A percentile compares a stretch with the other conserved stretches of the same genome.
These are phyloP conservation scores for Sherardia arvensis DNA, from an alignment of 257 asterid genomes.

Conservation along the genomic window DNA sequence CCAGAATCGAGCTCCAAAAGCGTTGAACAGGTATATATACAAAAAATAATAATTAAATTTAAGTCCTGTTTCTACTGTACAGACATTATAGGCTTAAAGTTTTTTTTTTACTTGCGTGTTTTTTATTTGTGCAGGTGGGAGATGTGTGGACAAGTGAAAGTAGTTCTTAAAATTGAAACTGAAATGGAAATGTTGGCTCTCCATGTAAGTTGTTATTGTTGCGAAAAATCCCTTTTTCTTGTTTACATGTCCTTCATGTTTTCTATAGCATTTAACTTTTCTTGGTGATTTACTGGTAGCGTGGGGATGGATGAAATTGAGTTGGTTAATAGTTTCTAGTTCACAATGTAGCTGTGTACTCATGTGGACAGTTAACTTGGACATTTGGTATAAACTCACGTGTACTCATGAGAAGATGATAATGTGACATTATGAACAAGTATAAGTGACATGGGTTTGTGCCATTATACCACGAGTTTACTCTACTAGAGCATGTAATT, in stretches of 20 bases:
- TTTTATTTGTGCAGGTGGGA: conserved; percentile 70
- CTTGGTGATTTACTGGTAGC: not conserved
- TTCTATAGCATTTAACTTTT: not conserved
- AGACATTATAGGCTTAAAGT: not conserved
- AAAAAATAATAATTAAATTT: not conserved
- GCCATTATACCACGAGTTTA: not conserved
- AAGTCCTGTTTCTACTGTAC: not conserved
- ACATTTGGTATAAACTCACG: not conserved
- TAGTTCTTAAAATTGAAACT: conserved; percentile 83
- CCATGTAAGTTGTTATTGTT: conserved; percentile 40
- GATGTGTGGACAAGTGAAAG: conserved; percentile 99
- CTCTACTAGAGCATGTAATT: not conserved
- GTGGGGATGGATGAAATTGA: not conserved
- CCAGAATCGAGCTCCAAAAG: conserved; percentile 68
- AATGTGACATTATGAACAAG: not conserved
- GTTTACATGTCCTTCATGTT: not conserved
- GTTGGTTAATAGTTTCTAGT: not conserved
- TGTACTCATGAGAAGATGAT: not conserved
- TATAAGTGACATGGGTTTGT: not conserved
- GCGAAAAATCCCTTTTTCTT: not conserved
- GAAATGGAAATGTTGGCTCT: conserved; percentile 79
- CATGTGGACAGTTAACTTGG: not conserved
- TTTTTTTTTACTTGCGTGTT: not conserved
- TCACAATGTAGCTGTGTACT: not conserved
- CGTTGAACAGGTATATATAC: conserved; percentile 57